Conservation (phyloP, 352 stramenopile species). For the Pythium catenulatum region DNA sequence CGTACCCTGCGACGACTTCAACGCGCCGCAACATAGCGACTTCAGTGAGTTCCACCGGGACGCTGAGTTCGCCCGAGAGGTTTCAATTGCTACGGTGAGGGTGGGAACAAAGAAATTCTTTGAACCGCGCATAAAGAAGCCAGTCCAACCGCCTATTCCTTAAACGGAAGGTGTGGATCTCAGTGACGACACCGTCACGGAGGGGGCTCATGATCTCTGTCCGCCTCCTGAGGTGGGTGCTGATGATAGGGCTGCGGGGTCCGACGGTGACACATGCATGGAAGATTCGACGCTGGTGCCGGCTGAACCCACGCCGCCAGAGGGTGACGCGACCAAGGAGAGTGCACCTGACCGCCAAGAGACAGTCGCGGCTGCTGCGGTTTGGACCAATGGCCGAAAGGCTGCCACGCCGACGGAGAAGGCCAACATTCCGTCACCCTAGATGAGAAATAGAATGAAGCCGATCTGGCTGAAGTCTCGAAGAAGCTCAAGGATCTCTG, state of each 20-base stretch:
- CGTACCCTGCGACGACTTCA: neutral
- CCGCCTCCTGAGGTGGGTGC: neutral
- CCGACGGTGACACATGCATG: neutral
- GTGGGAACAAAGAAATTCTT: neutral
- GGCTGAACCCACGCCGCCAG: neutral
- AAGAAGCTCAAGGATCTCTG: neutral
- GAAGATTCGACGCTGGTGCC: neutral
- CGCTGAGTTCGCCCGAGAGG: neutral
- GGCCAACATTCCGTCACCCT: too few species aligned
- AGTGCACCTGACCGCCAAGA: too few species aligned
- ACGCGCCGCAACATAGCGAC: neutral
- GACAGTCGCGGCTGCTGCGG: too few species aligned
- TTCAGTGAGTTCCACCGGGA: neutral
- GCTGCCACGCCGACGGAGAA: too few species aligned
- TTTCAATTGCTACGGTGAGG: conserved; percentile 10
- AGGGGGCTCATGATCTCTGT: neutral
- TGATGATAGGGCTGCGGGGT: neutral
- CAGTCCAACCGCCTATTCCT: neutral
- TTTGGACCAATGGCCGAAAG: too few species aligned
- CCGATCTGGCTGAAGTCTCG: neutral
- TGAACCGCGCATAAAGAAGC: neutral
- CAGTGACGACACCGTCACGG: neutral
- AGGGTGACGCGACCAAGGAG: too few species aligned
- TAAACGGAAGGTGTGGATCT: neutral
- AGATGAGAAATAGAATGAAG: too few species aligned